Conservation (phyloP, 192 early-diverging fungal species). For the Mycoemilia scoparia region DNA sequence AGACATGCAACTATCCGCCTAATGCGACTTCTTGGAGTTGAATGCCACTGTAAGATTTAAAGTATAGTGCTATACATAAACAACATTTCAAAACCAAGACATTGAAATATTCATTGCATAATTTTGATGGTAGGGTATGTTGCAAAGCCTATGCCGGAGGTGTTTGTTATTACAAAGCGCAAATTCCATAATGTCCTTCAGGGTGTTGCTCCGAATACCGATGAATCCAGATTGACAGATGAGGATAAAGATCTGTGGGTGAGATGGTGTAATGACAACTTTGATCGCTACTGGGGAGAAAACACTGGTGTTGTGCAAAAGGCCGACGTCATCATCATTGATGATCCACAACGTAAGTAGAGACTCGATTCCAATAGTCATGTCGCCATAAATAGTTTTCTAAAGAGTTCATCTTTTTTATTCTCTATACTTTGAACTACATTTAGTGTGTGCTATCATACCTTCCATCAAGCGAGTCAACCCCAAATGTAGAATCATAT, state of each 20-base stretch:
- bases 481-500: constrained; percentile 50
- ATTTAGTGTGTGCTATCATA: constrained; percentile 54
- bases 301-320: constrained; percentile 41
- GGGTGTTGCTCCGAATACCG: constrained; percentile 45
- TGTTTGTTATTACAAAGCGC: constrained; percentile 75
- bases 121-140: constrained; percentile 39
- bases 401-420: constrained; percentile 2
- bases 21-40: constrained; percentile 41
- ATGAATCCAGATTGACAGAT: constrained; percentile 24
- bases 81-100: too few species aligned
- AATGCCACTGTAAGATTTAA: constrained; percentile 38
- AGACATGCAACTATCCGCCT: constrained; percentile 62
- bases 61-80: too few species aligned
- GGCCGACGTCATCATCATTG: constrained; percentile 72
- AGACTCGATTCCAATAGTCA: too few species aligned
- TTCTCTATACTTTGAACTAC: too few species aligned
- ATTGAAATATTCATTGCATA: too few species aligned
- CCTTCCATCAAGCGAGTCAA: constrained; percentile 54
- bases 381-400: neutral
- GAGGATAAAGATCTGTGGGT: constrained; percentile 45
- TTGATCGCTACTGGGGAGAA: constrained; percentile 52
- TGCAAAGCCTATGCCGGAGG: constrained; percentile 61
- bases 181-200: constrained; percentile 80
- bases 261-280: constrained; percentile 49
- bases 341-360: constrained; percentile 73